A percentile compares a stretch with the other conserved stretches of the same genome.
phyloP scores from a whole-genome alignment of 306 rosid species.

The Cyclanthera cordifolia region DNA sequence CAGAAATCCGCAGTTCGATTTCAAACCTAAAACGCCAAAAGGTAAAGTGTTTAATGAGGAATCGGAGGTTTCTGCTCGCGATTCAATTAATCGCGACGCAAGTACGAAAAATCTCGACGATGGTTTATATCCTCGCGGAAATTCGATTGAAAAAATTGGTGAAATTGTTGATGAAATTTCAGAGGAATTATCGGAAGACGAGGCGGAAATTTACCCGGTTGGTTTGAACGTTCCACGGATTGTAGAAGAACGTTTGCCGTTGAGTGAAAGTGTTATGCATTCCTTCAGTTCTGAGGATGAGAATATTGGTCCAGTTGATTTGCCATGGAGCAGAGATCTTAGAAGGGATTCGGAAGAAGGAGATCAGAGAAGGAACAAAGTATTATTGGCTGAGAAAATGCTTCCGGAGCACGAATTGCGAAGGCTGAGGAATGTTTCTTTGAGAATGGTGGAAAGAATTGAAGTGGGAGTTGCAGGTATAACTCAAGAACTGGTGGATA shows the following conservation, averaged over 20 bases:
- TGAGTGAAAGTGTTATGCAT: background rate
- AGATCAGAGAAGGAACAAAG: constrained; percentile 35
- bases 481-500: constrained; percentile 56
- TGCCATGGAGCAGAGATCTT: constrained; percentile 21
- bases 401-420: constrained; percentile 66
- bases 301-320: constrained; percentile 11
- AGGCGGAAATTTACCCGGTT: constrained; percentile 12
- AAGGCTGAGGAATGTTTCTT: constrained; percentile 72
- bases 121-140: background rate
- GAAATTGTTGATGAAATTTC: constrained; percentile 14
- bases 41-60: constrained; percentile 8
- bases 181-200: constrained; percentile 2
- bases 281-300: background rate
- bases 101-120: background rate
- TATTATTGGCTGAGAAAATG: constrained; percentile 43
- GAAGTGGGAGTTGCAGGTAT: constrained; percentile 66
- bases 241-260: constrained; percentile 4
- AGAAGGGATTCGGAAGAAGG: constrained; percentile 18
- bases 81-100: background rate
- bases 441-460: constrained; percentile 66
- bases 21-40: constrained; percentile 15
- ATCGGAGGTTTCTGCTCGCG: background rate
- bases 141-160: constrained; percentile 1
- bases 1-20: constrained; percentile 6
- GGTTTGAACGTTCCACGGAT: constrained; percentile 8